Base-by-base conservation (phyloP, 1,139 yeast genomes). In the Neolecta irregularis region DNA sequence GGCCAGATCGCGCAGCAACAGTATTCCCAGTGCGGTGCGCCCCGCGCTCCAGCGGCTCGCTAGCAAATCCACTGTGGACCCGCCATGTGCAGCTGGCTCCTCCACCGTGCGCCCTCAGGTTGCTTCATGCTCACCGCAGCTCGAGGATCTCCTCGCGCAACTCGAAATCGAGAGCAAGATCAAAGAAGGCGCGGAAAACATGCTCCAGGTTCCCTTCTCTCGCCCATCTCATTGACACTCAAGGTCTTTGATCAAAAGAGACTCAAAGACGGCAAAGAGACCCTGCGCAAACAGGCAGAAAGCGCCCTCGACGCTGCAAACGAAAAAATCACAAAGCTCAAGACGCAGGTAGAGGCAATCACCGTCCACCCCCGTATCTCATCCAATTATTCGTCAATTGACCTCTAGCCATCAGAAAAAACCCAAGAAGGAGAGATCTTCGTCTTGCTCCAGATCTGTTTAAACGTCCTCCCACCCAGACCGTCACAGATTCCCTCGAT, bases 101-200 rank as follows among this genome's bases (percentile, higher is more conserved):
- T n/a, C n/a, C n/a, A n/a, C n/a, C n/a, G n/a, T n/a, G n/a, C n/a
- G n/a, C n/a, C n/a, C n/a, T n/a, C n/a, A n/a, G n/a, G n/a, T n/a
- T n/a, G n/a, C n/a, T n/a, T n/a, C n/a, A n/a, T n/a, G n/a, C 26
- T 24, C 26, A 17, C 16, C 24, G 8, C 30, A 35, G 28, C 9
- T 50, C 8, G 44, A 50, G 32, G 60, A 57, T 34, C 49, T 57
- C 19, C 41, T 53, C 24, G 51, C 51, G 25, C 55, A 57, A 39
- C 46, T 61, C 35, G 57, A 55, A 37, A 53, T 56, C 21, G 65
- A 61, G 42, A 54, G 52, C 37, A 54, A 54, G 41, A 55, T 60
- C 33, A 52, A 58, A 24, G 59, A 57, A 35, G 63, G 62, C 3
- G 62, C 64, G 2, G 62, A 58, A 42, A 57, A 56, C 32, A 45